Evolutionary conservation across 257 asterid genomes (phyloP).

Genomic region (Rauvolfia tetraphylla): DNA sequence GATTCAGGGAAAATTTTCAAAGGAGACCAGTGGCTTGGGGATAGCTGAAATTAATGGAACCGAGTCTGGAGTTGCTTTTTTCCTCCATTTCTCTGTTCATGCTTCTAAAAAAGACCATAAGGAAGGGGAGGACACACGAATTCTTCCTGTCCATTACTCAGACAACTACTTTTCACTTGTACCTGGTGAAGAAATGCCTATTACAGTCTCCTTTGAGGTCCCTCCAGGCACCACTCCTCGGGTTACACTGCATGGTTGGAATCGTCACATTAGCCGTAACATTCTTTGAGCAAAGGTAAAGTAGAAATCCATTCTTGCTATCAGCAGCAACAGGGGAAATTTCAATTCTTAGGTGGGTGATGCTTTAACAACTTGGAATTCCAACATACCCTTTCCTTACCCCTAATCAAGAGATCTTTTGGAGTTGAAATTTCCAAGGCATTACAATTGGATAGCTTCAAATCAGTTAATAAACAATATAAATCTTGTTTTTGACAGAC

Average conservation of each 20-base stretch:
- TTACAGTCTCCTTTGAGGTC: conserved; percentile 70
- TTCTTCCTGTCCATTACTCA: conserved; percentile 90
- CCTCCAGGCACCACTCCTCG: conserved; percentile 58
- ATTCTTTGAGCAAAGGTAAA: conserved; percentile 25
- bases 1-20: conserved; percentile 32
- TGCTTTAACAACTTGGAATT: too few relatives aligned
- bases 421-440: neutral
- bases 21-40: conserved; percentile 21
- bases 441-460: neutral
- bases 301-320: neutral
- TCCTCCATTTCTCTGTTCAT: conserved; percentile 80
- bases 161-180: conserved; percentile 91
- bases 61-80: conserved; percentile 75
- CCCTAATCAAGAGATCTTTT: neutral
- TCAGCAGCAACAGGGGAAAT: neutral
- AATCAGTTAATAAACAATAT: too few relatives aligned
- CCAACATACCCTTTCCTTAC: neutral
- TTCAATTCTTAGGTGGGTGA: neutral
- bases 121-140: conserved; percentile 59
- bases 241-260: conserved; percentile 67
- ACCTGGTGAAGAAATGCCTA: conserved; percentile 72
- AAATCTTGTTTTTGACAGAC: neutral
- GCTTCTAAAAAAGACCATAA: conserved; percentile 38
- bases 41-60: conserved; percentile 51
- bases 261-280: conserved; percentile 36